A percentile compares a stretch with the other conserved stretches of the same genome.
Evolutionary conservation across 495 filamentous ascomycete species (phyloP).

Genomic region (Penicillium paradoxum): DNA sequence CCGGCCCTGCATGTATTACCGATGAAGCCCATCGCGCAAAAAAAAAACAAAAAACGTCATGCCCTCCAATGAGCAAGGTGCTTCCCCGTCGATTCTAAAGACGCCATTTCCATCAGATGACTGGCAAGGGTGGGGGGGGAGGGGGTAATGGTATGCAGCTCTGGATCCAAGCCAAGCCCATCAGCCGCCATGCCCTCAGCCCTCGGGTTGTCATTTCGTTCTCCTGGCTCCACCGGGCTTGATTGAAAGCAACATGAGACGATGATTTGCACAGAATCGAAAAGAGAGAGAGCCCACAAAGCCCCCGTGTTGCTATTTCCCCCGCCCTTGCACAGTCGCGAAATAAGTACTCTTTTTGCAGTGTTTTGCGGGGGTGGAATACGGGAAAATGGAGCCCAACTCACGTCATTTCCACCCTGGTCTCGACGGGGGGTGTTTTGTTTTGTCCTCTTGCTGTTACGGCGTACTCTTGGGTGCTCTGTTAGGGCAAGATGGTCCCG

Average conservation of each 20-base stretch:
- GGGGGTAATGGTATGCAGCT: not conserved
- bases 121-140: too few species aligned
- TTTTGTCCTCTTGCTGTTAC: too few species aligned
- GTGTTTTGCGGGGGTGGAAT: not conserved
- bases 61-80: not conserved
- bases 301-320: not conserved
- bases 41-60: slow-evolving; percentile 1
- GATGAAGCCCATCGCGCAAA: not conserved
- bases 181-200: not conserved
- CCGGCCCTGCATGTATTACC: slow-evolving; percentile 11
- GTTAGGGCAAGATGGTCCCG: too few species aligned
- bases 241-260: not conserved
- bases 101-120: not conserved
- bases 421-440: too few species aligned
- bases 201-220: not conserved
- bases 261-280: slow-evolving; percentile 1
- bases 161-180: not conserved
- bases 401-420: not conserved
- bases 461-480: too few species aligned
- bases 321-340: not conserved
- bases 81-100: not conserved
- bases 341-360: not conserved
- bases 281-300: not conserved
- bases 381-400: not conserved
- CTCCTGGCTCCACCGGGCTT: not conserved